Conservation (phyloP, 441 rosid species). For the Cnidoscolus chayamansa region DNA sequence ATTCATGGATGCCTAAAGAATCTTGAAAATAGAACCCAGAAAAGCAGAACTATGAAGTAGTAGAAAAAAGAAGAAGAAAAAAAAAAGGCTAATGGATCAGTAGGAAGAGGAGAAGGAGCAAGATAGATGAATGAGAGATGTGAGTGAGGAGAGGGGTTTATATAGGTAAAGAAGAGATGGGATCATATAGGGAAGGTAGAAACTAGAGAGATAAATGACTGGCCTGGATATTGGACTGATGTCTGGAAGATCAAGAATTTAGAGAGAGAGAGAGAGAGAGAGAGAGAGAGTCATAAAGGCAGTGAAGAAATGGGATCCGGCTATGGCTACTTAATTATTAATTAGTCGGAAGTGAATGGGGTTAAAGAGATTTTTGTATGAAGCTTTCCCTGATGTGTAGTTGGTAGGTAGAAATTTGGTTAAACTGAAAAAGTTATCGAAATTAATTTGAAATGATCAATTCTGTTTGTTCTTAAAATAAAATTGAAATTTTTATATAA, state of each 20-base stretch:
- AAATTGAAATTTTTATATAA: too few relatives aligned
- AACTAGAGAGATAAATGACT: background rate
- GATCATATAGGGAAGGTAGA: background rate
- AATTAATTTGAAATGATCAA: too few relatives aligned
- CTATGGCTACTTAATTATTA: background rate
- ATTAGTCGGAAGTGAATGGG: background rate
- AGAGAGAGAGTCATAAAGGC: background rate
- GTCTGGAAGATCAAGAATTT: background rate
- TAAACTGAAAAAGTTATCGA: too few relatives aligned
- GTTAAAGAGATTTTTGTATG: background rate
- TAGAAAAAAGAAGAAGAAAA: background rate
- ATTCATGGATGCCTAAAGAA: slow-evolving; percentile 47
- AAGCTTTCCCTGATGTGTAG: too few relatives aligned
- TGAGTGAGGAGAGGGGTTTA: background rate
- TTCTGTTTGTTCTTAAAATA: too few relatives aligned
- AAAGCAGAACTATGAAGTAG: background rate
- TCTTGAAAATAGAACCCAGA: slow-evolving; percentile 14
- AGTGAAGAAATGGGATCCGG: background rate
- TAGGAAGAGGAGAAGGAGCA: background rate
- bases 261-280: too few relatives aligned
- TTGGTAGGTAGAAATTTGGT: too few relatives aligned
- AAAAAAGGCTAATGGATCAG: background rate
- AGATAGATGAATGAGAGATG: background rate
- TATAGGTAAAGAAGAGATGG: background rate
- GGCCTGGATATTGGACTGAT: background rate